These are phyloP conservation scores for Pyrenophora seminiperda DNA, from an alignment of 2,329 filamentous ascomycete genomes.

Conservation along the genomic window DNA sequence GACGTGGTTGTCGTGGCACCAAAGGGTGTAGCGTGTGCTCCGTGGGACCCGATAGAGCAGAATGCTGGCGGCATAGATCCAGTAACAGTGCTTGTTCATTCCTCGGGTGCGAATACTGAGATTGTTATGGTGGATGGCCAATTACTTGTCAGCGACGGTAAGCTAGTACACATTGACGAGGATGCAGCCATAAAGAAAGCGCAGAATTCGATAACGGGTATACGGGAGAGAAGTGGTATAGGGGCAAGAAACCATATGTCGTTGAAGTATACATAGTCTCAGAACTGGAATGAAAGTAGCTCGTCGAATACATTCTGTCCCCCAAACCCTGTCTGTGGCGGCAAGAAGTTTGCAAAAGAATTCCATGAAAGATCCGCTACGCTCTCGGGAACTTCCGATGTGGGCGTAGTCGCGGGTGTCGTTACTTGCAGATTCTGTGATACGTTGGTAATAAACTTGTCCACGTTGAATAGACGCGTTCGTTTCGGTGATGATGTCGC, in stretches of 20 bases:
- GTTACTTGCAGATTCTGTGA: constrained; percentile 15
- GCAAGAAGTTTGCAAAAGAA: constrained; percentile 11
- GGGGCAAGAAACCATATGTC: constrained; percentile 35
- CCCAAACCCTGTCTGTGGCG: constrained; percentile 16
- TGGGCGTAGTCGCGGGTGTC: not conserved
- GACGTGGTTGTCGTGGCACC: constrained; percentile 48
- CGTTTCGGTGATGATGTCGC: constrained; percentile 3
- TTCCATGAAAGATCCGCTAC: constrained; percentile 7
- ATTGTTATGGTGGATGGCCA: constrained; percentile 27
- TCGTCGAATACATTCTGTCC: constrained; percentile 18
- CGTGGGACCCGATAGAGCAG: constrained; percentile 46
- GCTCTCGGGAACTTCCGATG: not conserved
- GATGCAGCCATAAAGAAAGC: constrained; percentile 13
- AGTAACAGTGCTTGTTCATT: constrained; percentile 36
- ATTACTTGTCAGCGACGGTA: constrained; percentile 18
- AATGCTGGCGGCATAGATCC: constrained; percentile 43
- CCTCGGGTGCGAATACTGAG: constrained; percentile 22
- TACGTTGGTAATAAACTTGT: constrained; percentile 12
- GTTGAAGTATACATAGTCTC: constrained; percentile 15
- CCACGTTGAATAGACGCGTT: constrained; percentile 8
- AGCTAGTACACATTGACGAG: constrained; percentile 17
- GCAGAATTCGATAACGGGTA: constrained; percentile 16
- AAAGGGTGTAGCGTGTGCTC: constrained; percentile 43
- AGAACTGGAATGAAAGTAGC: constrained; percentile 12
- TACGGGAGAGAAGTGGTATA: constrained; percentile 25